Conservation (phyloP, 768 basidiomycete genomes). For the Russula olivacea region DNA sequence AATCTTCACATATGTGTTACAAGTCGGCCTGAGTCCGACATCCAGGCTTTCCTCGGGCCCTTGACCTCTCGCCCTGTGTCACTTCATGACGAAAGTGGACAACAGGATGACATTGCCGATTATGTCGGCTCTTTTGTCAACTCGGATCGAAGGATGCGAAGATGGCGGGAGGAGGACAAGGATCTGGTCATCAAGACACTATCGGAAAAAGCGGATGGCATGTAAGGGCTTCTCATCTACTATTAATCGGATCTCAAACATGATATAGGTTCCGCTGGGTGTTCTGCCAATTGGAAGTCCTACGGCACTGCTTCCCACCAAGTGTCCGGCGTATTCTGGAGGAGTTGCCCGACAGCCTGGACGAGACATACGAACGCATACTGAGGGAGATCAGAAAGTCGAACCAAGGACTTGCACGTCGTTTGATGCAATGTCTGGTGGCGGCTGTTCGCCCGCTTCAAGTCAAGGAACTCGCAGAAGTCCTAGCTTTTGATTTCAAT, state of each 20-base stretch:
- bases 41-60: not conserved
- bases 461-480: not conserved
- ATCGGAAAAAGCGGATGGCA: not conserved
- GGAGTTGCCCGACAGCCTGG: not conserved
- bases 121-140: conserved; percentile 1
- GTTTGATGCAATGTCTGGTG: not conserved
- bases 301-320: not conserved
- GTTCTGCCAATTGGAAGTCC: not conserved
- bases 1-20: conserved; percentile 8
- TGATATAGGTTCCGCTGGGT: conserved; percentile 1
- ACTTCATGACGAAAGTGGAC: conserved; percentile 5
- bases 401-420: not conserved
- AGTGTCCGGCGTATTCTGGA: not conserved
- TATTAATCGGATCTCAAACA: too few relatives aligned
- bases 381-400: not conserved
- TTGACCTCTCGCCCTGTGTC: not conserved
- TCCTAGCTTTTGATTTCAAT: not conserved
- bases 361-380: not conserved
- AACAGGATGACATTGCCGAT: not conserved
- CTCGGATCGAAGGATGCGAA: not conserved
- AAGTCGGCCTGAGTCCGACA: conserved; percentile 6
- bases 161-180: conserved; percentile 7
- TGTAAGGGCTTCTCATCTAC: not conserved
- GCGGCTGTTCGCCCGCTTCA: not conserved
- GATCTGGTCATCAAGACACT: conserved; percentile 3